A percentile compares a stretch with the other conserved stretches of the same genome.
Conservation (phyloP, 768 basidiomycete species). For the Lactarius pseudohatsudake region DNA sequence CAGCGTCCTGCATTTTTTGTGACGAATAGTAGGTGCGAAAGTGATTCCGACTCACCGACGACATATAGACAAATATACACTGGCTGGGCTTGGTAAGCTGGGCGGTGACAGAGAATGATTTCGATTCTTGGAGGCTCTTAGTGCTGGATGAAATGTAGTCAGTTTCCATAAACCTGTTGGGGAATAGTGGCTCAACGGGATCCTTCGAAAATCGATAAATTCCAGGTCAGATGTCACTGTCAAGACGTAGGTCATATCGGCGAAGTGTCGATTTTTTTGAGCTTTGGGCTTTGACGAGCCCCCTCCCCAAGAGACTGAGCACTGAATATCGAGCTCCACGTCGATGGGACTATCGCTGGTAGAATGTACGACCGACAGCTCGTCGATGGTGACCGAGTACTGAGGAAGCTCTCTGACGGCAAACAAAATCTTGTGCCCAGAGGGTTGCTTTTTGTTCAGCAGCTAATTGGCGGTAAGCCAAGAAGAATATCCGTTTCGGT, state of each 20-base stretch:
- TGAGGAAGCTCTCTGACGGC: slow-evolving; percentile 63
- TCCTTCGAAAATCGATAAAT: slow-evolving; percentile 78
- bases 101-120: slow-evolving; percentile 59
- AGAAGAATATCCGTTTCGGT: not conserved
- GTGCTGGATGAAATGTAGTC: slow-evolving; percentile 47
- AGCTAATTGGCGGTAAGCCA: slow-evolving; percentile 20
- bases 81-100: slow-evolving; percentile 77
- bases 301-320: slow-evolving; percentile 46
- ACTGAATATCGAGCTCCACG: slow-evolving; percentile 56
- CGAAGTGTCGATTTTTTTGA: slow-evolving; percentile 47
- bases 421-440: slow-evolving; percentile 63
- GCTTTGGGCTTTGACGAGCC: slow-evolving; percentile 36
- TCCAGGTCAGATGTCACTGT: slow-evolving; percentile 73
- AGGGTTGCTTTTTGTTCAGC: slow-evolving; percentile 27
- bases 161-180: not conserved
- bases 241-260: slow-evolving; percentile 69
- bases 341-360: slow-evolving; percentile 54
- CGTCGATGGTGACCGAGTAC: slow-evolving; percentile 54
- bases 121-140: slow-evolving; percentile 57
- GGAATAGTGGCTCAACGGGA: slow-evolving; percentile 47
- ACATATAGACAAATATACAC: slow-evolving; percentile 38
- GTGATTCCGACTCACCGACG: slow-evolving; percentile 41
- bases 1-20: slow-evolving; percentile 50
- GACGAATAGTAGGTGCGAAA: slow-evolving; percentile 43
- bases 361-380: slow-evolving; percentile 44